Base-by-base conservation (phyloP, 2,329 filamentous ascomycete species). In the Fusarium austroafricanum region DNA sequence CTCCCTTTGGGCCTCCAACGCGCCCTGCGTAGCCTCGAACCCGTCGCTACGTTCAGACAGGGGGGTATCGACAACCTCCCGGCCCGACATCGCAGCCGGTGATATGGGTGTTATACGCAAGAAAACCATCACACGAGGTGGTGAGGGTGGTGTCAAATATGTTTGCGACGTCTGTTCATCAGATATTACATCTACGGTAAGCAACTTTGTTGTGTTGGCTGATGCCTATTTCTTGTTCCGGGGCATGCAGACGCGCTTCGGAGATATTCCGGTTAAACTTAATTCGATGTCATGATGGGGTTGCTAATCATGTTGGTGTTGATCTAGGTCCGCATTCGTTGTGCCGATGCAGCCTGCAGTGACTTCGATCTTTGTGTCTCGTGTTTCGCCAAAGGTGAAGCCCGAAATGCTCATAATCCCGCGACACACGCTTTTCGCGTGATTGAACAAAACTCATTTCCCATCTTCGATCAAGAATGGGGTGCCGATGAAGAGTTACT, bases 301-400 rank as follows among this genome's bases (percentile, higher is more conserved):
- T 53, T 37, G 58, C 70, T 72, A 56, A 71, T 69, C 65, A 44
- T 55, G 46, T 37, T 49, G 59, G 58, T 46, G 64, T 28, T 38
- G 38, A 56, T 39, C 7, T 61, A 97, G 93, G 94, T 99, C 68
- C 94, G 96, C 72, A 98, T 99, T 79, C 88, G 93, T 78, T 99
- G 96, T 80, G 94, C 94, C 52, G 89, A 93, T 75, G 78, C 88
- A 52, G 85, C 87, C 54, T 99, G 96, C 79, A 91, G 91, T 75
- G 96, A 99, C 75, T 99, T 97, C 78, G 96, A 99, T 77, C 89
- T 99, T 52, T 99, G 96, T 78, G 96, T 99, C 37, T 91, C 93
- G 54, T 99, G 96, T 80, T 99, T 99, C 79, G 87, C 93, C 33
- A 90, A 91, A 69, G 95, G 93, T 67, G 88, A 93, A 73, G 85